Percentiles rank a stretch among this genome's conserved stretches.
These are phyloP conservation scores for Blakeslea trispora DNA, from an alignment of 371 early-diverging fungal genomes.

Conservation along the genomic window DNA sequence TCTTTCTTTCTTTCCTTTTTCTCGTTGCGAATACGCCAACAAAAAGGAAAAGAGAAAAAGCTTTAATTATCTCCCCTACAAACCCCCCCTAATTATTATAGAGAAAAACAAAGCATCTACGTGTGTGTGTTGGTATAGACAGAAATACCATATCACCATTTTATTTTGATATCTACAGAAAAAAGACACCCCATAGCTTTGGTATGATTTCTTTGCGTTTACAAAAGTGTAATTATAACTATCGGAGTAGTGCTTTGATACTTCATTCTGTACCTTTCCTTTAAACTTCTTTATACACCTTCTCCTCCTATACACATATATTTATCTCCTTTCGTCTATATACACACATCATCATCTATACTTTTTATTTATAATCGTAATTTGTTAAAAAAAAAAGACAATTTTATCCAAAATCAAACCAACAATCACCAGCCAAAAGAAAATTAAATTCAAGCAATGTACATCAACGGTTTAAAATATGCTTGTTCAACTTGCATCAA, in stretches of 20 bases:
- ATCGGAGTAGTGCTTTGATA: slow-evolving; percentile 31
- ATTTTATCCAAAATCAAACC: slow-evolving; percentile 1
- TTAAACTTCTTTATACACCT: not conserved
- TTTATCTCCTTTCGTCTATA: not conserved
- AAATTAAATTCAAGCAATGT: slow-evolving; percentile 18
- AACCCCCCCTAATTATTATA: not conserved
- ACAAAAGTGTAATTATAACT: slow-evolving; percentile 36
- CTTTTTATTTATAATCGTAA: not conserved
- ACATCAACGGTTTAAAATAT: slow-evolving; percentile 42
- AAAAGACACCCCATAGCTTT: slow-evolving; percentile 8
- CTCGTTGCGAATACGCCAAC: not conserved
- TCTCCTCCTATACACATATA: slow-evolving; percentile 4
- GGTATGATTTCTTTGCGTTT: slow-evolving; percentile 39
- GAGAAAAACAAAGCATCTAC: not conserved
- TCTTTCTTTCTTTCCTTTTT: not conserved
- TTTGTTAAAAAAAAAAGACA: not conserved
- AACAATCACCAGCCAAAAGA: not conserved
- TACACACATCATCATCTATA: not conserved
- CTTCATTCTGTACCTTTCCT: slow-evolving; percentile 20
- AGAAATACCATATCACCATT: not conserved
- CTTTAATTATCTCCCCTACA: not conserved
- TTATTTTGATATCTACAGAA: not conserved
- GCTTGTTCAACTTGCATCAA: slow-evolving; percentile 44
- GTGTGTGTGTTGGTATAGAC: not conserved
- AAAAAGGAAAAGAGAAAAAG: not conserved